Evolutionary conservation across 2,329 filamentous ascomycete species (phyloP).

Genomic region (Cladophialophora exuberans): DNA sequence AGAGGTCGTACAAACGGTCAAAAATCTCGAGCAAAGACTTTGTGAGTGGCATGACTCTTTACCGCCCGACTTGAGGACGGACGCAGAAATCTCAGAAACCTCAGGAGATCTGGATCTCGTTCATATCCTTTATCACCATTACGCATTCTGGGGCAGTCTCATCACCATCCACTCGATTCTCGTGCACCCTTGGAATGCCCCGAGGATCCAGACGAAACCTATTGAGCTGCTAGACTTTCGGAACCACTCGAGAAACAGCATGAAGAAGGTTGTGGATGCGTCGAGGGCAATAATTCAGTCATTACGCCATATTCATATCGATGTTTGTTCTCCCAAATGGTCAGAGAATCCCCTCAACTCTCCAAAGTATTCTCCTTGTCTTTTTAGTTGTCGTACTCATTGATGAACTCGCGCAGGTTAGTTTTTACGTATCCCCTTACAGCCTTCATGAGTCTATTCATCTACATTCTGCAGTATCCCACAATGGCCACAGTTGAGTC

Average conservation of each 20-base stretch:
- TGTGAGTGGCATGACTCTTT: not conserved
- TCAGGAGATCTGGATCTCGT: too few species aligned
- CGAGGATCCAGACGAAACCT: not conserved
- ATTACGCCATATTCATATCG: not conserved
- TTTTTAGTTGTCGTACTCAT: too few species aligned
- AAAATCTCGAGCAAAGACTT: too few species aligned
- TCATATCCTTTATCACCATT: not conserved
- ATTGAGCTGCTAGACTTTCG: not conserved
- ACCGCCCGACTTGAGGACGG: not conserved
- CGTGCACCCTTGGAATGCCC: not conserved
- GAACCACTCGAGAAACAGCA: not conserved
- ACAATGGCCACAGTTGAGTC: not conserved
- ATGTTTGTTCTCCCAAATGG: not conserved
- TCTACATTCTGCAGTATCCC: not conserved
- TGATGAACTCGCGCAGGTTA: too few species aligned
- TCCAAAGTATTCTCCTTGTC: not conserved
- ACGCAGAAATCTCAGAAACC: not conserved
- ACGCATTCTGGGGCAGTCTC: not conserved
- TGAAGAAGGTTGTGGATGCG: not conserved
- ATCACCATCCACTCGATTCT: not conserved
- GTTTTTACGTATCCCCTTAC: too few species aligned
- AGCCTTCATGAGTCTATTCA: not conserved
- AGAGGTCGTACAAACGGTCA: too few species aligned
- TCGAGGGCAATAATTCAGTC: not conserved
- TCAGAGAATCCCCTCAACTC: not conserved